Percentiles rank a stretch among this genome's conserved stretches.
Evolutionary conservation across 192 early-diverging fungal species (phyloP).

Genomic region (Rhizophagus clarus): DNA sequence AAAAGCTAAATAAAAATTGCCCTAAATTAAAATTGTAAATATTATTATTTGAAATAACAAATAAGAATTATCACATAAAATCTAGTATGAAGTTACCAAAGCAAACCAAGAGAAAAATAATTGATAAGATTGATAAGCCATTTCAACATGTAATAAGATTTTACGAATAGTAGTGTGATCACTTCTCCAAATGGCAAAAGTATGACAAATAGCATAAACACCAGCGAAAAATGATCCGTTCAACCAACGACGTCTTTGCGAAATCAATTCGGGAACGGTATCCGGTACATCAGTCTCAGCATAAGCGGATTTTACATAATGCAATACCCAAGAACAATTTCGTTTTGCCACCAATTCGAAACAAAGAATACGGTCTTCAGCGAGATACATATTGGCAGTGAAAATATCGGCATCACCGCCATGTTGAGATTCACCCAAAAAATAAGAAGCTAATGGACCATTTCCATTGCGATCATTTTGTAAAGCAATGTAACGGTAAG

Average conservation of each 20-base stretch:
- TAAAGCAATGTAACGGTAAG: conserved; percentile 76
- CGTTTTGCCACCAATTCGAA: conserved; percentile 83
- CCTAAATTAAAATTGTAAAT: conserved; percentile 41
- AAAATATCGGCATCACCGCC: conserved; percentile 67
- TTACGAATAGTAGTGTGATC: conserved; percentile 76
- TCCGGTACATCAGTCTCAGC: conserved; percentile 87
- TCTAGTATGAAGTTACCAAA: conserved; percentile 62
- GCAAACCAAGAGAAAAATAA: conserved; percentile 91
- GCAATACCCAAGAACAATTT: conserved; percentile 66
- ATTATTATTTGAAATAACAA: background rate
- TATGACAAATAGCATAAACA: conserved; percentile 82
- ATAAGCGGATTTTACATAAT: conserved; percentile 69
- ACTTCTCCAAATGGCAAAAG: conserved; percentile 74
- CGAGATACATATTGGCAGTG: conserved; percentile 81
- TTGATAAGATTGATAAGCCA: conserved; percentile 79
- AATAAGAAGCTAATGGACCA: conserved; percentile 75
- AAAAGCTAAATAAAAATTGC: conserved; percentile 91
- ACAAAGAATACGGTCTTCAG: conserved; percentile 84
- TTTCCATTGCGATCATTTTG: conserved; percentile 60
- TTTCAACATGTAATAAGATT: conserved; percentile 73
- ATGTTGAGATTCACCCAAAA: conserved; percentile 66
- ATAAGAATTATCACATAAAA: conserved; percentile 16
- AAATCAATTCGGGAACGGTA: conserved; percentile 85
- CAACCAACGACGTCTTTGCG: conserved; percentile 95
- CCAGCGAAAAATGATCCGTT: conserved; percentile 95